phyloP scores from a whole-genome alignment of 2,329 filamentous ascomycete genomes.

The Fusarium albidum region DNA sequence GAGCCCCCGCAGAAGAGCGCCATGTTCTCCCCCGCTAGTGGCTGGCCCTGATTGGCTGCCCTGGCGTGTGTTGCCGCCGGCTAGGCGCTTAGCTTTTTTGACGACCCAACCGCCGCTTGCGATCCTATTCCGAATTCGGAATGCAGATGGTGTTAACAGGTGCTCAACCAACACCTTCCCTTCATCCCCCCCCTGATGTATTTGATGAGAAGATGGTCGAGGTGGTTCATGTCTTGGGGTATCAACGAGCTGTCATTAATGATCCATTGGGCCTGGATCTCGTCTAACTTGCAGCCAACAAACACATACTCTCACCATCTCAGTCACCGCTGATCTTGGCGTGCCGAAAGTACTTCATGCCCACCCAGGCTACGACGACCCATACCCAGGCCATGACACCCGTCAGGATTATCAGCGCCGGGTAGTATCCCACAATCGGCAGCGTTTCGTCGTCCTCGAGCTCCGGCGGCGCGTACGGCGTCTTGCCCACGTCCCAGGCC shows the following conservation, averaged over 20 bases:
- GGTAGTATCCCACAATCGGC: conserved; percentile 97
- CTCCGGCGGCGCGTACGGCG: conserved; percentile 93
- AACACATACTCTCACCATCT: conserved; percentile 30
- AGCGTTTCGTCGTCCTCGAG: conserved; percentile 93
- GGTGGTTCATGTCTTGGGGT: not conserved
- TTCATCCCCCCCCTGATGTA: conserved; percentile 1
- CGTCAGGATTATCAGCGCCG: conserved; percentile 90
- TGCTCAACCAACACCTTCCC: conserved; percentile 18
- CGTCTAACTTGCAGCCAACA: not conserved
- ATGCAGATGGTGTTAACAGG: conserved; percentile 1
- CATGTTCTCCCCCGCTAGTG: conserved; percentile 16
- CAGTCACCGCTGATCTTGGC: conserved; percentile 82
- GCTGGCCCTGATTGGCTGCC: conserved; percentile 16
- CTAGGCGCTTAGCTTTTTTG: conserved; percentile 29
- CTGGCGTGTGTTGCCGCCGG: conserved; percentile 24
- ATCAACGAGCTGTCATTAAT: conserved; percentile 21
- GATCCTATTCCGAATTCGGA: conserved; percentile 6
- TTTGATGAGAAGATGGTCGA: too few relatives aligned
- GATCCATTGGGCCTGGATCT: conserved; percentile 16
- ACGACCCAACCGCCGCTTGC: conserved; percentile 12
- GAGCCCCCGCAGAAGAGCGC: conserved; percentile 18
- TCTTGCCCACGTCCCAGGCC: conserved; percentile 98
- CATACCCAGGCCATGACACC: conserved; percentile 98
- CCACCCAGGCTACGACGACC: conserved; percentile 97
- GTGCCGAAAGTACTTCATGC: conserved; percentile 99